Conservation (phyloP, 225 moss, liverwort and hornwort genomes). For the Climacium dendroides region DNA sequence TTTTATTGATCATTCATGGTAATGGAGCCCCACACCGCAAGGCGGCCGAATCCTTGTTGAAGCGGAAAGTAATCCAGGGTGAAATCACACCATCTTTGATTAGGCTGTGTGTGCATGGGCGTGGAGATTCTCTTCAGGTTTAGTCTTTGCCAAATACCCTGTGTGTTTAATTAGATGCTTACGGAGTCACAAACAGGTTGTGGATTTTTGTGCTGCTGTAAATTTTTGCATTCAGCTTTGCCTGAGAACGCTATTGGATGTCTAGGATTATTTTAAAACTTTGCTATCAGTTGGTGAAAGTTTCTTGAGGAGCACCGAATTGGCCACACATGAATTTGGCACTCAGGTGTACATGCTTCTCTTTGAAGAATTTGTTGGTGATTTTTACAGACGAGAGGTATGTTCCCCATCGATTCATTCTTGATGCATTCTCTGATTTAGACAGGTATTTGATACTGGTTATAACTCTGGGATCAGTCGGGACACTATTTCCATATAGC, state of each 20-base stretch:
- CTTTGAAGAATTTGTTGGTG: constrained; percentile 66
- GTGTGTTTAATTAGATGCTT: neutral
- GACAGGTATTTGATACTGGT: neutral
- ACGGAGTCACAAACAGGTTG: neutral
- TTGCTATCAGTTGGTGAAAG: constrained; percentile 59
- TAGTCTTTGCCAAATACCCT: neutral
- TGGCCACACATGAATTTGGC: constrained; percentile 58
- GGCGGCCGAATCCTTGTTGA: constrained; percentile 48
- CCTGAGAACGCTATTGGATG: neutral
- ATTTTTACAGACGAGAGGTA: constrained; percentile 77
- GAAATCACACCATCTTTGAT: constrained; percentile 52
- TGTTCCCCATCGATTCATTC: neutral
- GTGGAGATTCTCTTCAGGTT: constrained; percentile 75
- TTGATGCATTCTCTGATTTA: neutral
- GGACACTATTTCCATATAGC: neutral
- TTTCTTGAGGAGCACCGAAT: constrained; percentile 61
- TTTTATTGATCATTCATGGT: constrained; percentile 71
- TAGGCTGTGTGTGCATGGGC: constrained; percentile 61
- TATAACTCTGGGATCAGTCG: neutral
- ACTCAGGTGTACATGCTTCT: constrained; percentile 57
- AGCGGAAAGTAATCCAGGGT: constrained; percentile 56
- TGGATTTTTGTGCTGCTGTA: neutral
- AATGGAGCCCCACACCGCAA: constrained; percentile 77
- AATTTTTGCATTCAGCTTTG: neutral
- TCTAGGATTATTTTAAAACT: constrained; percentile 84